Percentiles rank a stretch among this genome's conserved stretches.
Evolutionary conservation across 768 basidiomycete species (phyloP).

Genomic region (Xanthoconium purpureum): DNA sequence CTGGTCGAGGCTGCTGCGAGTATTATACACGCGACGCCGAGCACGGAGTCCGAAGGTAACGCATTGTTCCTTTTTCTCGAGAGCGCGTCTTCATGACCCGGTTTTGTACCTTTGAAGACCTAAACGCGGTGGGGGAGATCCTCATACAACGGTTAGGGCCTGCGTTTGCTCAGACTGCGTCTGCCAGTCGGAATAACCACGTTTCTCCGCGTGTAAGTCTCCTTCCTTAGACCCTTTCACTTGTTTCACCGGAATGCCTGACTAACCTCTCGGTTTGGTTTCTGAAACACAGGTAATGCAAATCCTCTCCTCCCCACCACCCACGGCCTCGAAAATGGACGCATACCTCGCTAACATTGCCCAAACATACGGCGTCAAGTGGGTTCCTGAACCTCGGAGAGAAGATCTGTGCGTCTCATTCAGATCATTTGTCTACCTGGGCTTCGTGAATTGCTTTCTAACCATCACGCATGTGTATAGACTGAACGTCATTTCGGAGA

Average conservation of each 20-base stretch:
- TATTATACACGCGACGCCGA: slow-evolving; percentile 60
- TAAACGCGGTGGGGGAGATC: slow-evolving; percentile 50
- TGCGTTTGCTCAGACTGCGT: slow-evolving; percentile 54
- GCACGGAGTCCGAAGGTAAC: slow-evolving; percentile 57
- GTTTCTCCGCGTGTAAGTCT: slow-evolving; percentile 50
- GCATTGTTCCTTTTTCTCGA: neutral
- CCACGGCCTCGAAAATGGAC: slow-evolving; percentile 57
- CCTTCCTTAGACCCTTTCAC: neutral
- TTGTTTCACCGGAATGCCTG: neutral
- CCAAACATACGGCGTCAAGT: slow-evolving; percentile 49
- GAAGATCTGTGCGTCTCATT: slow-evolving; percentile 54
- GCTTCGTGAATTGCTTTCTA: neutral
- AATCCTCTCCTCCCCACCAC: slow-evolving; percentile 49
- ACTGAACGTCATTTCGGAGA: slow-evolving; percentile 54
- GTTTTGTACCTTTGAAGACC: slow-evolving; percentile 40
- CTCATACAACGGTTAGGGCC: slow-evolving; percentile 56
- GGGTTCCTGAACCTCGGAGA: slow-evolving; percentile 59
- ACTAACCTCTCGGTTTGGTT: neutral
- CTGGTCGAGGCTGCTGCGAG: slow-evolving; percentile 67
- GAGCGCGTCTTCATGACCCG: neutral
- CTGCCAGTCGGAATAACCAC: slow-evolving; percentile 46
- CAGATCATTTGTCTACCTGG: neutral
- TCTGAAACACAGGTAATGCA: slow-evolving; percentile 43
- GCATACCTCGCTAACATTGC: slow-evolving; percentile 54
- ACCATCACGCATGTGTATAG: slow-evolving; percentile 32